Base-by-base conservation (phyloP, 2,329 filamentous ascomycete species). In the Paracoccidioides lutzii region DNA sequence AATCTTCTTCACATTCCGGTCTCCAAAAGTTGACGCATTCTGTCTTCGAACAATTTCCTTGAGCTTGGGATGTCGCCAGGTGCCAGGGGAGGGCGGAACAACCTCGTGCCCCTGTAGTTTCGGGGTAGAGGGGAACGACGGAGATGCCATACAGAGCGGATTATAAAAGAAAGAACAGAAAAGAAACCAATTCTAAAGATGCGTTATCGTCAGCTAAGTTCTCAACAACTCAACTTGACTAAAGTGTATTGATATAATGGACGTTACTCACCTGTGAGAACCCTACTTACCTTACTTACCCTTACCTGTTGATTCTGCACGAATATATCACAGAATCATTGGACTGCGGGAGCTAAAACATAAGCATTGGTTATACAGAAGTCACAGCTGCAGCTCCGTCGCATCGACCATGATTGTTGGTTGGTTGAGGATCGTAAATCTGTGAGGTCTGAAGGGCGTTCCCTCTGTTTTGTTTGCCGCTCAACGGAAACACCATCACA, bases 51-150 rank as follows among this genome's bases (percentile, higher is more conserved):
- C 83, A 67, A 98, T 94, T 72, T 97, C 91, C 65, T 89, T 80
- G 61, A 96, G 79, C 60, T 85, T 83, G 38, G 93, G 93, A 69
- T 98, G 93, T 66, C 84, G 82, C 91, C 93, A 98, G 67, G 84
- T 88, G 55, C 91, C 90, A 5, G 88, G 74, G 6, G 73, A 74
- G 15, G 68, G 69, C 7, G 62, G 46, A 10, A 57, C 50, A 28
- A 58, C 41, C 53, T 64, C 65, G 48, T 61, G 53, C 52, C 62
- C 58, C 49, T 67, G 62, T 40, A 67, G 63, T 59, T 64, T 69
- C 38, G 71, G 72, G 10, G 69, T 77, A 67, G 66, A 78, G 59
- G 61, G 79, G 65, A 61, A 59, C 12, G 67, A 61, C 57, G 60
- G 59, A 15, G 66, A 65, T 37, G 68, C 69, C 69, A 72, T 73